These are phyloP conservation scores for Candida schatavii DNA, from an alignment of 805 yeast species.

Conservation along the genomic window DNA sequence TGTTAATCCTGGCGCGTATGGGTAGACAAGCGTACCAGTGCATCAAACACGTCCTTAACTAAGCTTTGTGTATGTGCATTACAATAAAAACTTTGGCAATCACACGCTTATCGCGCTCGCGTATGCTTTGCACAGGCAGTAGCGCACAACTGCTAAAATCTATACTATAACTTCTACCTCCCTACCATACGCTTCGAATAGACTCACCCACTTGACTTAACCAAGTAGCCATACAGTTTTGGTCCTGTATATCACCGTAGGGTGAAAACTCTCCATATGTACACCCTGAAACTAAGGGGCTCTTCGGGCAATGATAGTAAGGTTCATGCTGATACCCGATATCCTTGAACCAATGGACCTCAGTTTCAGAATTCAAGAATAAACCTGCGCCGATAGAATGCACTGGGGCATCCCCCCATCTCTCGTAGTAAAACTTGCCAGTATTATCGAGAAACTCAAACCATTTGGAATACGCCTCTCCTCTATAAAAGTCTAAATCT, in stretches of 20 bases:
- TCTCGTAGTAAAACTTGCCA: constrained; percentile 58
- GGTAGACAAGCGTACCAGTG: too few relatives aligned
- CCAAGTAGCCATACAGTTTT: constrained; percentile 78
- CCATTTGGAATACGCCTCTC: constrained; percentile 42
- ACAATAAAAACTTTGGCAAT: too few relatives aligned
- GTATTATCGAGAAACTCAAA: constrained; percentile 45
- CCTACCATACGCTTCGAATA: background rate
- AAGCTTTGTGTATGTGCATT: too few relatives aligned
- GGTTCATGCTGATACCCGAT: constrained; percentile 44
- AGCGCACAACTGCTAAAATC: too few relatives aligned
- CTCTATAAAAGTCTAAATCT: constrained; percentile 48
- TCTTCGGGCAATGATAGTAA: constrained; percentile 43
- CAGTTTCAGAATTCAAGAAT: constrained; percentile 32
- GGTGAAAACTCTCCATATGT: constrained; percentile 51
- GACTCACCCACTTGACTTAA: constrained; percentile 37
- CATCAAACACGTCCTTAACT: too few relatives aligned
- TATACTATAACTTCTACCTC: too few relatives aligned
- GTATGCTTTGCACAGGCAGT: too few relatives aligned
- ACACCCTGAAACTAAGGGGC: constrained; percentile 45
- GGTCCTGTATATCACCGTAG: constrained; percentile 51
- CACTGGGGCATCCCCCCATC: constrained; percentile 60
- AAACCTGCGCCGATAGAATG: constrained; percentile 39
- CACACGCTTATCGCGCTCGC: too few relatives aligned
- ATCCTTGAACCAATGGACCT: constrained; percentile 44
- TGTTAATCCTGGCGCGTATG: too few relatives aligned